phyloP scores from a whole-genome alignment of 768 basidiomycete genomes.

The Scleroderma citrinum region DNA sequence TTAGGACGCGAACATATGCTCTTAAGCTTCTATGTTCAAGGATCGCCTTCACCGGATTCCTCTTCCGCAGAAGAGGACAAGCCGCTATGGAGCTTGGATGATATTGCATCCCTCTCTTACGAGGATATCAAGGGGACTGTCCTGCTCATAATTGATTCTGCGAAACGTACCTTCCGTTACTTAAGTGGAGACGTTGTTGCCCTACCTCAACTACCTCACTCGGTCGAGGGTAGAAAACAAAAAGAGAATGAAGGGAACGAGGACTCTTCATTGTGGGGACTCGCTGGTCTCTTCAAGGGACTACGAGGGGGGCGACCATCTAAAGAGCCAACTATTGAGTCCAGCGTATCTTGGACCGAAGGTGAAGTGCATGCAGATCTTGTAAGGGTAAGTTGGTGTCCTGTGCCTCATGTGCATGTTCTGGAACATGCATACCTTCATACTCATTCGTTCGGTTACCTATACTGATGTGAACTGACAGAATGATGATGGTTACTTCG shows the following conservation, averaged over 20 bases:
- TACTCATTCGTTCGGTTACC: not conserved
- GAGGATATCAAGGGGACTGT: constrained; percentile 48
- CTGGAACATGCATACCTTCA: not conserved
- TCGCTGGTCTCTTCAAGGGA: constrained; percentile 67
- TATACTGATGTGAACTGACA: constrained; percentile 24
- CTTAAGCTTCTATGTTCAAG: constrained; percentile 77
- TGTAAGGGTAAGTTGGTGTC: constrained; percentile 48
- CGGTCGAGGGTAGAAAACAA: constrained; percentile 22
- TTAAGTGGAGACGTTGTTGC: constrained; percentile 57
- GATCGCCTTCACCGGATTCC: constrained; percentile 38
- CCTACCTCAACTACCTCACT: constrained; percentile 26
- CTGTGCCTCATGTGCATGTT: not conserved
- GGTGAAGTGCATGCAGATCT: constrained; percentile 81
- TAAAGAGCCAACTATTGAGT: constrained; percentile 26
- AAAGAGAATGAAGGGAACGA: constrained; percentile 26
- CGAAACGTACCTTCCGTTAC: constrained; percentile 61
- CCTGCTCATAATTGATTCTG: constrained; percentile 39
- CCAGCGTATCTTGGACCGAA: constrained; percentile 52
- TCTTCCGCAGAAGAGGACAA: constrained; percentile 22
- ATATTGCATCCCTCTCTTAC: constrained; percentile 47
- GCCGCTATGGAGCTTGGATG: constrained; percentile 18
- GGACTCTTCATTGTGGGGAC: constrained; percentile 41
- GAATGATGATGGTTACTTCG: constrained; percentile 75
- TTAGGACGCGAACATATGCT: constrained; percentile 78
- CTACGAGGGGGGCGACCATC: constrained; percentile 40